phyloP scores from a whole-genome alignment of 257 asterid species.

The Scutellaria barbata region DNA sequence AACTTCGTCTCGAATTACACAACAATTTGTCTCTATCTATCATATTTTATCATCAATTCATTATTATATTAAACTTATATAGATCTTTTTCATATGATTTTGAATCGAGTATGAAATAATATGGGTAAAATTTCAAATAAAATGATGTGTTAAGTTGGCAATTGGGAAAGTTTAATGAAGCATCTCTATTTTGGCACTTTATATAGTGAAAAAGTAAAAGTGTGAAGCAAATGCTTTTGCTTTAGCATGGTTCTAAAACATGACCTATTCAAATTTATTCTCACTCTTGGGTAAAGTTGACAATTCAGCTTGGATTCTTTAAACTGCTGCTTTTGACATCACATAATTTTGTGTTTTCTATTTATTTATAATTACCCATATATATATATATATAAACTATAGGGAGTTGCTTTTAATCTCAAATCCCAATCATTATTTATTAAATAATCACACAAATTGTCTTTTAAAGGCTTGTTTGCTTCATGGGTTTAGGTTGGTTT shows the following conservation, averaged over 20 bases:
- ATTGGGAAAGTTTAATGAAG: conserved; percentile 16
- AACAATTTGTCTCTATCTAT: too few species aligned
- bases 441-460: too few species aligned
- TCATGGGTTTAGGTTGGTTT: too few species aligned
- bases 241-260: background rate
- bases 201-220: conserved; percentile 21
- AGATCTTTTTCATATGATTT: too few species aligned
- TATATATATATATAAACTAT: background rate
- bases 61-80: too few species aligned
- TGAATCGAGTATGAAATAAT: too few species aligned
- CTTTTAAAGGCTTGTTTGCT: too few species aligned
- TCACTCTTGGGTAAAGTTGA: conserved; percentile 9
- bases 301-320: conserved; percentile 6
- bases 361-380: background rate
- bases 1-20: too few species aligned
- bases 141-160: conserved; percentile 20
- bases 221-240: conserved; percentile 25
- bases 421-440: too few species aligned
- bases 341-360: background rate
- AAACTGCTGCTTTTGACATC: conserved; percentile 22
- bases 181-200: conserved; percentile 38
- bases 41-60: too few species aligned
- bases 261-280: conserved; percentile 18
- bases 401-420: too few species aligned
- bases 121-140: too few species aligned